Percentiles rank a stretch among this genome's conserved stretches.
phyloP scores from a whole-genome alignment of 495 filamentous ascomycete species.

The Xylaria grammica region DNA sequence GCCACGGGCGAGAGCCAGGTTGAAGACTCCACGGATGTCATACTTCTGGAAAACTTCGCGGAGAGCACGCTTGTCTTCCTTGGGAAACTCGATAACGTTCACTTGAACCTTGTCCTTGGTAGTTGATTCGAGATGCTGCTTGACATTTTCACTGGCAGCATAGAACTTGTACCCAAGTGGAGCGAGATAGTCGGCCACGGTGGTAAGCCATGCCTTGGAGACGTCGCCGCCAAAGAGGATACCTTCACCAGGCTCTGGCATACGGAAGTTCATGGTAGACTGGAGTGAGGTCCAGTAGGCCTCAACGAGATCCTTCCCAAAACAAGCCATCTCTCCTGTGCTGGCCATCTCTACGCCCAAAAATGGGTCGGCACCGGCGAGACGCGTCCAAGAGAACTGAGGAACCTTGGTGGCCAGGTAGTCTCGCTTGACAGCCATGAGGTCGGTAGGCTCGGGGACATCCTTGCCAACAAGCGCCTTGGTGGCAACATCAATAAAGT shows the following conservation, averaged over 20 bases:
- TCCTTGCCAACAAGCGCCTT: slow-evolving; percentile 87
- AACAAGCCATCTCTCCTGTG: slow-evolving; percentile 98
- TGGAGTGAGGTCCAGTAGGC: slow-evolving; percentile 97
- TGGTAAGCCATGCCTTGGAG: slow-evolving; percentile 63
- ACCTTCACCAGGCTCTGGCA: slow-evolving; percentile 91
- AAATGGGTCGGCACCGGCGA: slow-evolving; percentile 98
- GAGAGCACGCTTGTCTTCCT: slow-evolving; percentile 91
- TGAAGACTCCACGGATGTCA: slow-evolving; percentile 94
- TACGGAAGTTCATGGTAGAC: slow-evolving; percentile 98
- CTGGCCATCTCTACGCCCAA: slow-evolving; percentile 97
- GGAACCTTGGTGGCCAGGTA: slow-evolving; percentile 97
- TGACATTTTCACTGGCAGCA: slow-evolving; percentile 79
- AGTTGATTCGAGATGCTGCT: slow-evolving; percentile 76
- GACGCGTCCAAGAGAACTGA: slow-evolving; percentile 97
- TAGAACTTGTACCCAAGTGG: slow-evolving; percentile 94
- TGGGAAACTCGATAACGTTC: slow-evolving; percentile 96
- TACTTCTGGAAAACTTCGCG: slow-evolving; percentile 97
- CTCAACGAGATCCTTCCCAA: slow-evolving; percentile 92
- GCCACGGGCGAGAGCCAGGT: slow-evolving; percentile 81
- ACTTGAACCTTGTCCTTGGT: slow-evolving; percentile 70
- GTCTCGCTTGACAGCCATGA: slow-evolving; percentile 86
- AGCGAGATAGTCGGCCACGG: slow-evolving; percentile 80
- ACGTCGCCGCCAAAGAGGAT: slow-evolving; percentile 91
- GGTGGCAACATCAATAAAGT: slow-evolving; percentile 97
- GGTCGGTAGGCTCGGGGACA: slow-evolving; percentile 83